These are phyloP conservation scores for Hypoxylon sp. DNA, from an alignment of 2,329 filamentous ascomycete genomes.

Conservation along the genomic window DNA sequence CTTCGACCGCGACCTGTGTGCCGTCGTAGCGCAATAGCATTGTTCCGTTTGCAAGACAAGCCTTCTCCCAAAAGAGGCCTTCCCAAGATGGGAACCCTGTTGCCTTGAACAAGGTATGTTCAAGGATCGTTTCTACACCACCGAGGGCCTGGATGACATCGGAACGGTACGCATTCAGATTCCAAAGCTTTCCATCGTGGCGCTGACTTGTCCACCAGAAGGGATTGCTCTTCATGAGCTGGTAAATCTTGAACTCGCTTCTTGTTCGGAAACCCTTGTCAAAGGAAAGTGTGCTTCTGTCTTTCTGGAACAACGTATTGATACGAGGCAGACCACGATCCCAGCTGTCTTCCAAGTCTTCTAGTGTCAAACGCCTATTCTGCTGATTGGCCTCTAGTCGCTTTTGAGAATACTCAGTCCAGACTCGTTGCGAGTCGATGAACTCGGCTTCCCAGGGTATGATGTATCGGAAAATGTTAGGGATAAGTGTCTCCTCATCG, in stretches of 20 bases:
- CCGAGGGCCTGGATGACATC: constrained; percentile 97
- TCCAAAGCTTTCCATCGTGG: constrained; percentile 98
- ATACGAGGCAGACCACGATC: constrained; percentile 97
- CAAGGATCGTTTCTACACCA: constrained; percentile 97
- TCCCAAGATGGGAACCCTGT: constrained; percentile 98
- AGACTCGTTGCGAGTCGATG: constrained; percentile 98
- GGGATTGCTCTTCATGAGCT: constrained; percentile 98
- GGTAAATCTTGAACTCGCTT: constrained; percentile 98
- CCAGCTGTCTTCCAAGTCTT: constrained; percentile 98
- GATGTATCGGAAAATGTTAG: constrained; percentile 99
- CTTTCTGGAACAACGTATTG: constrained; percentile 99
- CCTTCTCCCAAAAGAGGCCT: constrained; percentile 86
- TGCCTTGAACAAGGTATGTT: constrained; percentile 96
- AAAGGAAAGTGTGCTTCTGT: constrained; percentile 95
- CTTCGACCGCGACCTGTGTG: constrained; percentile 62
- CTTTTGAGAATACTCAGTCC: constrained; percentile 99
- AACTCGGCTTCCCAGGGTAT: constrained; percentile 99
- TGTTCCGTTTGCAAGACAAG: constrained; percentile 63
- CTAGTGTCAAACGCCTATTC: constrained; percentile 92
- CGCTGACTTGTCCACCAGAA: constrained; percentile 99
- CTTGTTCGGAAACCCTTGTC: constrained; percentile 98
- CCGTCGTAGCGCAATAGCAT: constrained; percentile 62
- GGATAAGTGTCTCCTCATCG: constrained; percentile 96
- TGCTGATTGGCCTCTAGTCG: constrained; percentile 96
- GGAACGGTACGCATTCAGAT: constrained; percentile 93